A percentile compares a stretch with the other conserved stretches of the same genome.
Conservation (phyloP, 2,329 filamentous ascomycete species). For the Lachnellula hyalina region DNA sequence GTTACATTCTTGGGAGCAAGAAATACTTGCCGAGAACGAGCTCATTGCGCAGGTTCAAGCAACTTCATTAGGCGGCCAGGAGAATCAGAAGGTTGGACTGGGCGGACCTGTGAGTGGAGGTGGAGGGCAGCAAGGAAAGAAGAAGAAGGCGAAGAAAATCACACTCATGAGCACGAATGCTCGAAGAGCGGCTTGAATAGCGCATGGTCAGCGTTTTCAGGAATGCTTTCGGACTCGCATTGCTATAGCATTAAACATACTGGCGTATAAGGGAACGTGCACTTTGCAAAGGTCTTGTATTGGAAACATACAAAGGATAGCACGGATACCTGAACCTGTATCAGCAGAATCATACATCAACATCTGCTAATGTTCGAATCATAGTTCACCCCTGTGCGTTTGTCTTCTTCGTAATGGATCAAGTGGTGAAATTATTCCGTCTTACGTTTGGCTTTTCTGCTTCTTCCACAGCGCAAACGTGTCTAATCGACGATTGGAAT, state of each 20-base stretch:
- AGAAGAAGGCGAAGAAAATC: constrained; percentile 69
- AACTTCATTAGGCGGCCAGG: constrained; percentile 36
- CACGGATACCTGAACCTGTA: no score
- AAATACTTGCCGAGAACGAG: constrained; percentile 61
- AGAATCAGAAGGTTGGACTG: constrained; percentile 6
- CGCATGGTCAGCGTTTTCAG: background rate
- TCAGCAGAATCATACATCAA: no score
- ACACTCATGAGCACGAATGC: constrained; percentile 61
- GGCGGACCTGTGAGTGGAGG: constrained; percentile 6
- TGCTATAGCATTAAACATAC: background rate
- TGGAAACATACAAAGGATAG: background rate
- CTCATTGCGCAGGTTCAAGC: constrained; percentile 55
- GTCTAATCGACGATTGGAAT: no score
- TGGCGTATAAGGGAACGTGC: background rate
- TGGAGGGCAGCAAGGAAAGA: constrained; percentile 40
- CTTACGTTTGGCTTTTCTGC: no score
- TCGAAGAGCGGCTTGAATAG: constrained; percentile 34
- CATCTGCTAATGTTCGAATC: no score
- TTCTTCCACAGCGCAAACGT: no score
- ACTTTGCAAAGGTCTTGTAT: background rate
- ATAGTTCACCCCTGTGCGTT: no score
- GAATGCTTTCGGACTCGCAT: background rate
- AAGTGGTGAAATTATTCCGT: no score
- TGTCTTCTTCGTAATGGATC: no score
- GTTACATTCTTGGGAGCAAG: constrained; percentile 77